These are phyloP conservation scores for Tremella mesenterica DNA, from an alignment of 768 basidiomycete species.

Conservation along the genomic window DNA sequence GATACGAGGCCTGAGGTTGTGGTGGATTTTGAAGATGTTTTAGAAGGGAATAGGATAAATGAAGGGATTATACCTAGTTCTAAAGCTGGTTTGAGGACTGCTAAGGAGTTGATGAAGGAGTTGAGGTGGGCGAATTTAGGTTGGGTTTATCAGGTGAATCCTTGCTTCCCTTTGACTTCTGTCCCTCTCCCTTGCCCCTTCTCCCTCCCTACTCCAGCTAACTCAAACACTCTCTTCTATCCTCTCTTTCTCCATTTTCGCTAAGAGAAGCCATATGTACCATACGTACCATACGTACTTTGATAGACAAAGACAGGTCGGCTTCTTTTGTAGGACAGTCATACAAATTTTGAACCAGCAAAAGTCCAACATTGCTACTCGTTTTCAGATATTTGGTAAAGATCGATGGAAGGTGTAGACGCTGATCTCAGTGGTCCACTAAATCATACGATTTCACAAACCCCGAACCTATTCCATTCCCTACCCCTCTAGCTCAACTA, in stretches of 20 bases:
- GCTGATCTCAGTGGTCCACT: conserved; percentile 65
- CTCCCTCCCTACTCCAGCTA: too few species aligned
- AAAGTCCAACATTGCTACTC: too few species aligned
- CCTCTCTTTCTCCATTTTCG: too few species aligned
- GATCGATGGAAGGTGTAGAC: too few species aligned
- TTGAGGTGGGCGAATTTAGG: conserved; percentile 95
- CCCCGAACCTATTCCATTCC: conserved; percentile 56
- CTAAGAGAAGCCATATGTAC: too few species aligned
- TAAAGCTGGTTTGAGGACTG: conserved; percentile 50
- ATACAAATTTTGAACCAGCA: too few species aligned
- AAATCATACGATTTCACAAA: conserved; percentile 85
- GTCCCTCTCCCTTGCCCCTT: too few species aligned
- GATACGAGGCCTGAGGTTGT: conserved; percentile 62
- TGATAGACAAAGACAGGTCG: too few species aligned
- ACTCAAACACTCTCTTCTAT: too few species aligned
- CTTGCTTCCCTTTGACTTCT: neutral
- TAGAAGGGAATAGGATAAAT: conserved; percentile 55
- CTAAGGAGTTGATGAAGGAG: conserved; percentile 60
- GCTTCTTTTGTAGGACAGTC: too few species aligned
- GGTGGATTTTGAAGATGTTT: conserved; percentile 53
- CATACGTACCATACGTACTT: too few species aligned
- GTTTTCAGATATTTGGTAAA: too few species aligned
- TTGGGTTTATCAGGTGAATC: conserved; percentile 64
- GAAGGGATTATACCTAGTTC: conserved; percentile 55
- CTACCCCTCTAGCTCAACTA: conserved; percentile 51